Base-by-base conservation (phyloP, 768 basidiomycete species). In the Asterophora lycoperdoides region DNA sequence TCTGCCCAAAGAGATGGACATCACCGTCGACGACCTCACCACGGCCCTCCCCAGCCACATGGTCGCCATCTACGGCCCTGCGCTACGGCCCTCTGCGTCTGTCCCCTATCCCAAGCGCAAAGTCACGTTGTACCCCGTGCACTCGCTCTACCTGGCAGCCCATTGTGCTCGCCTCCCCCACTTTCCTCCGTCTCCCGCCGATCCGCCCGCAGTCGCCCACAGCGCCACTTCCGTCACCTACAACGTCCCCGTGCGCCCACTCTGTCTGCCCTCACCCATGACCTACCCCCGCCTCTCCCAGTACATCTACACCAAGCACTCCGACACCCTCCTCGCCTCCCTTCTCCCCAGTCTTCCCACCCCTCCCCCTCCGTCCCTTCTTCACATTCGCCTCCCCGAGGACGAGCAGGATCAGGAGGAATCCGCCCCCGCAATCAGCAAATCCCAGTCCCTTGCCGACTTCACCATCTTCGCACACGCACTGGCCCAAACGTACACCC, bases 271-370 rank as follows among this genome's bases (percentile, higher is more conserved):
- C 1, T 77, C 76, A 5, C 82, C 86, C 8, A 64, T 71, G 2
- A 76, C 78, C 9, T 90, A 83, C 70, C 69, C 79, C 2, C 64
- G 73, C 28, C 70, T 92, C 23, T 72, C 78, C 44, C 63, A 72
- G 10, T 91, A 79, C 70, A 72, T 91, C 46, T 89, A 91, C 66
- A 81, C 78, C 9, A 82, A 81, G 51, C 70, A 77, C 44, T 51
- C 72, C 1, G 62, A 71, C n/a, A 56, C 60, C 33, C 72, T 92
- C 18, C 70, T 87, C 51, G 64, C 67, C 8, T 60, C 73, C 3
- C 71, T 88, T 35, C 71, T 60, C 67, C 85, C 66, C 56, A 75
- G 43, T 8, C 57, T 63, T 0, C 23, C 61, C 62, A 2, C 67
- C 69, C 0, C 75, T 65, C 48, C 53, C 62, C 23, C 51, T 58